These are phyloP conservation scores for Heritiera fomes DNA, from an alignment of 345 rosid genomes.

Conservation along the genomic window DNA sequence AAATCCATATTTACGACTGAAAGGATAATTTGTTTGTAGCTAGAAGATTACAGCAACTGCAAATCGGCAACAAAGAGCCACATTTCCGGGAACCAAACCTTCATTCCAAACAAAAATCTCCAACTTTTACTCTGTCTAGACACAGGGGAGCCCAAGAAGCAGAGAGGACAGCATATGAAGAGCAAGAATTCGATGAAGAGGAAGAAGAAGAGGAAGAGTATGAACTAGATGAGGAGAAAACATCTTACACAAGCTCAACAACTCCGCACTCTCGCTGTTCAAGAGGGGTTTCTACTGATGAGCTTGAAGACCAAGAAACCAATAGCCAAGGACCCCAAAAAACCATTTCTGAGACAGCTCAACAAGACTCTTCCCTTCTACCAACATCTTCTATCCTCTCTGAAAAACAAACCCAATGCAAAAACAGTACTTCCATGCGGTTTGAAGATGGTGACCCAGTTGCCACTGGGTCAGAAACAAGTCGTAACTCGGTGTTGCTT, in stretches of 20 bases:
- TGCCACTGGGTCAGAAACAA: constrained; percentile 21
- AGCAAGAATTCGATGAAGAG: constrained; percentile 32
- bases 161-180: constrained; percentile 20
- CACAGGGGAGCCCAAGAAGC: constrained; percentile 33
- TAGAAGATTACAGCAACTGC: constrained; percentile 45
- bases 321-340: constrained; percentile 16
- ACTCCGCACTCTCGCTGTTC: constrained; percentile 87
- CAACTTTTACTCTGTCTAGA: constrained; percentile 19
- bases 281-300: constrained; percentile 74
- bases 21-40: background rate
- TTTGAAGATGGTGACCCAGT: constrained; percentile 57
- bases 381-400: constrained; percentile 22
- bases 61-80: constrained; percentile 26
- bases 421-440: constrained; percentile 28
- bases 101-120: constrained; percentile 42
- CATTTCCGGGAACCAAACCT: constrained; percentile 41
- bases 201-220: constrained; percentile 57
- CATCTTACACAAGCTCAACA: constrained; percentile 77
- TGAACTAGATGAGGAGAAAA: constrained; percentile 67
- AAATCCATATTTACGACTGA: background rate
- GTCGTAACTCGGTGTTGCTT: constrained; percentile 61
- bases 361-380: constrained; percentile 27
- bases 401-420: constrained; percentile 18
- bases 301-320: constrained; percentile 47
- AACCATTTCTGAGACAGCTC: constrained; percentile 26